Percentiles rank a stretch among this genome's conserved stretches.
Conservation (phyloP, 1,284 basidiomycete species). For the Austroboletus rostrupii region DNA sequence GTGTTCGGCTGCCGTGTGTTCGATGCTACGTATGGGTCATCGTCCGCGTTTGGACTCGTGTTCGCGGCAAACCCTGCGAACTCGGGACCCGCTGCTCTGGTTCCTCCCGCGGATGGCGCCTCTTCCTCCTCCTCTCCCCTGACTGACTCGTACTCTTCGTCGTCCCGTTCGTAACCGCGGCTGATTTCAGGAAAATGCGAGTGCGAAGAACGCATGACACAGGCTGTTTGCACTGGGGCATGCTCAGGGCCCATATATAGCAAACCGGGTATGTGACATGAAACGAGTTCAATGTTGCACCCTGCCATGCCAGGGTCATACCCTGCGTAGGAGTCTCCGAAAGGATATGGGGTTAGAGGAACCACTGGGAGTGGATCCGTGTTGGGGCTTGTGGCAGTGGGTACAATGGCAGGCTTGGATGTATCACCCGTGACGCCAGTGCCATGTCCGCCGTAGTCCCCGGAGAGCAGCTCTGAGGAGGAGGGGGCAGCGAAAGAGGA, state of each 20-base stretch:
- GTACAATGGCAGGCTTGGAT: neutral
- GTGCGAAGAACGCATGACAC: neutral
- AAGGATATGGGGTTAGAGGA: neutral
- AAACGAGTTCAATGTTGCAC: neutral
- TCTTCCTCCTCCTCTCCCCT: neutral
- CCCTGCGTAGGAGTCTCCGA: slow-evolving; percentile 13
- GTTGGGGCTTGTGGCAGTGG: neutral
- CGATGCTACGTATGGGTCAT: neutral
- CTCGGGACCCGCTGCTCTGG: neutral
- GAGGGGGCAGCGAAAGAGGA: neutral
- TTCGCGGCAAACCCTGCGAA: neutral
- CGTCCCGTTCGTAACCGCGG: slow-evolving; percentile 17
- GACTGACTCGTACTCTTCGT: slow-evolving; percentile 9
- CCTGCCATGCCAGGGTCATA: slow-evolving; percentile 26
- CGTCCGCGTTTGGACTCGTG: neutral
- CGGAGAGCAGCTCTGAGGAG: neutral
- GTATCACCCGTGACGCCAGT: slow-evolving; percentile 3
- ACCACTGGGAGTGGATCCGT: neutral
- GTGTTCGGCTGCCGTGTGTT: neutral
- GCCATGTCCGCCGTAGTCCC: slow-evolving; percentile 5
- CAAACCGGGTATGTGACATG: slow-evolving; percentile 17
- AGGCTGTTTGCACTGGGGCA: neutral
- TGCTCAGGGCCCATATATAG: slow-evolving; percentile 1
- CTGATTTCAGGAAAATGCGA: neutral
- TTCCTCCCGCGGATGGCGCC: neutral